Conservation (phyloP, 1,284 basidiomycete species). For the Pseudozyma sp. region DNA sequence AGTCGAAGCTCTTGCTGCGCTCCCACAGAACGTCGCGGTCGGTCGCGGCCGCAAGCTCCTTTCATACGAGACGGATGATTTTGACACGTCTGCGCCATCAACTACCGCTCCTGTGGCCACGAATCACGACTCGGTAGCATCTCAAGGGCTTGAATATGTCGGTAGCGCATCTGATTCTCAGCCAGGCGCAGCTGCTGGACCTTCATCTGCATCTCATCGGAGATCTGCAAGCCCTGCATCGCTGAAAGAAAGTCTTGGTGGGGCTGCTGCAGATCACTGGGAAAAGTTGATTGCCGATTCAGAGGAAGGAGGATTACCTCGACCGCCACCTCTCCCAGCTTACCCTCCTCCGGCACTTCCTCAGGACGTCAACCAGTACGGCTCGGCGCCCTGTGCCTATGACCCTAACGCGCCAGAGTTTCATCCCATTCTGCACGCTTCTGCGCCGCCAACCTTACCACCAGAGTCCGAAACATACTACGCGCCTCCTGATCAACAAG, state of each 20-base stretch:
- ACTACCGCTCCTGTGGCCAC: not conserved
- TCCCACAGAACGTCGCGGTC: not conserved
- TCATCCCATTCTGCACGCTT: slow-evolving; percentile 5
- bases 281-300: not conserved
- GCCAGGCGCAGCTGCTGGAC: slow-evolving; percentile 4
- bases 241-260: not conserved
- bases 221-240: not conserved
- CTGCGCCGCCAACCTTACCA: slow-evolving; percentile 11
- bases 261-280: not conserved
- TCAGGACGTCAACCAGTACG: slow-evolving; percentile 2
- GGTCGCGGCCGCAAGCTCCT: slow-evolving; percentile 19
- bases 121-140: not conserved
- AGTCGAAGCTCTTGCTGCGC: not conserved
- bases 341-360: slow-evolving; percentile 25
- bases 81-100: not conserved
- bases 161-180: not conserved
- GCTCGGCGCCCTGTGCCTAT: slow-evolving; percentile 12
- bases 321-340: slow-evolving; percentile 8
- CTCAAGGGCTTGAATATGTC: slow-evolving; percentile 1
- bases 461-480: slow-evolving; percentile 11
- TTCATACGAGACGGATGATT: slow-evolving; percentile 26
- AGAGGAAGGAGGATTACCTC: not conserved
- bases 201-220: slow-evolving; percentile 1
- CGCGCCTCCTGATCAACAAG: slow-evolving; percentile 2
- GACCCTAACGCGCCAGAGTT: slow-evolving; percentile 32